Evolutionary conservation across 768 basidiomycete species (phyloP).

Genomic region (Chlorophyllum brunneum): DNA sequence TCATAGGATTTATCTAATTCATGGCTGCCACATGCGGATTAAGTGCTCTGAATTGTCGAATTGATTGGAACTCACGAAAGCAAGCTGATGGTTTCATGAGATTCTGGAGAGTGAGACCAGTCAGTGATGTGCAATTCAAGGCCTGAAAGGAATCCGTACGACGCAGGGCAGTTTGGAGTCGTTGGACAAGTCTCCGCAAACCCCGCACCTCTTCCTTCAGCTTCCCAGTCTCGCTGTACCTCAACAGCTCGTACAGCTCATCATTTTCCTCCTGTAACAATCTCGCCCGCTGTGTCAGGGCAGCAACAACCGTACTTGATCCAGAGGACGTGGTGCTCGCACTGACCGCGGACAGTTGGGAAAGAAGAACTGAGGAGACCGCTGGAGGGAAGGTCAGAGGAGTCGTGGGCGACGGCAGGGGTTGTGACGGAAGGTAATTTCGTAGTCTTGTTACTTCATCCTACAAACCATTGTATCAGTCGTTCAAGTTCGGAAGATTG

Average conservation of each 20-base stretch:
- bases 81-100: conserved; percentile 64
- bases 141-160: conserved; percentile 38
- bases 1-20: conserved; percentile 79
- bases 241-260: conserved; percentile 75
- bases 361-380: conserved; percentile 62
- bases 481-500: background rate
- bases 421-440: conserved; percentile 58
- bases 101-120: conserved; percentile 45
- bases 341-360: conserved; percentile 52
- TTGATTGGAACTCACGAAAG: conserved; percentile 57
- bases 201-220: conserved; percentile 79
- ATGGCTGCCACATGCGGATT: conserved; percentile 37
- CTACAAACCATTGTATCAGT: conserved; percentile 34
- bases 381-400: conserved; percentile 69
- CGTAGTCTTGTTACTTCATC: conserved; percentile 72
- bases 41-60: conserved; percentile 15
- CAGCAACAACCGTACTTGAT: conserved; percentile 61
- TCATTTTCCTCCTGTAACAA: conserved; percentile 85
- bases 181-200: conserved; percentile 60
- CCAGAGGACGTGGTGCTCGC: conserved; percentile 27
- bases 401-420: conserved; percentile 55
- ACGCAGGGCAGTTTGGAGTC: conserved; percentile 72
- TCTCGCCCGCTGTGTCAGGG: conserved; percentile 69
- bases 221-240: conserved; percentile 71
- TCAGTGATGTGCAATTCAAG: conserved; percentile 12